phyloP scores from a whole-genome alignment of 2,329 filamentous ascomycete genomes.

The Cytospora leucostoma region DNA sequence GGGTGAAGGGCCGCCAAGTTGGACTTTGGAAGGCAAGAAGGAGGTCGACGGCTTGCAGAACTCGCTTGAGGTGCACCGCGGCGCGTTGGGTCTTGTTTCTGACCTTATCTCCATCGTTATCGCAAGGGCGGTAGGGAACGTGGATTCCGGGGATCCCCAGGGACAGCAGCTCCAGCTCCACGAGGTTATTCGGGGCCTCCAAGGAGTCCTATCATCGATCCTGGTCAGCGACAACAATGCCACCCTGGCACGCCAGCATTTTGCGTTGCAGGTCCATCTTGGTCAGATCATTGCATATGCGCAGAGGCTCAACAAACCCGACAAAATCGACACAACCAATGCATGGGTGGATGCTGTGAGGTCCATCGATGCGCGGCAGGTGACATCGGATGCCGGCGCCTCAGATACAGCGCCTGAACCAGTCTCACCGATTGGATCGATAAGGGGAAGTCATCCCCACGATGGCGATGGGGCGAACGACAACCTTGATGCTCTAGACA shows the following conservation, averaged over 20 bases:
- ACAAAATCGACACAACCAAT: constrained; percentile 3
- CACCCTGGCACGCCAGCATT: constrained; percentile 24
- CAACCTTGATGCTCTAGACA: not conserved
- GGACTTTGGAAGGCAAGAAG: constrained; percentile 26
- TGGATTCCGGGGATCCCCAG: constrained; percentile 11
- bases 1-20: constrained; percentile 21
- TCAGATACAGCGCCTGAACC: constrained; percentile 7
- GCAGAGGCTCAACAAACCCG: constrained; percentile 9
- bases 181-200: constrained; percentile 21
- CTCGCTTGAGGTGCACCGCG: constrained; percentile 30
- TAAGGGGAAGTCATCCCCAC: constrained; percentile 1
- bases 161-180: constrained; percentile 19
- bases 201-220: constrained; percentile 21
- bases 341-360: constrained; percentile 23
- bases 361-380: constrained; percentile 14
- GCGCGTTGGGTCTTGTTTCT: constrained; percentile 25
- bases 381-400: not conserved
- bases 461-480: not conserved
- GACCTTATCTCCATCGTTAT: constrained; percentile 27
- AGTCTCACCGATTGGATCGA: constrained; percentile 10
- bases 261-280: constrained; percentile 26
- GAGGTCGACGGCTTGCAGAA: constrained; percentile 28
- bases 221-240: constrained; percentile 27
- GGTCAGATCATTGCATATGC: constrained; percentile 25
- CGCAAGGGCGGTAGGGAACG: constrained; percentile 18